Evolutionary conservation across 768 basidiomycete species (phyloP).

Genomic region (Cyclocybe cylindracea): DNA sequence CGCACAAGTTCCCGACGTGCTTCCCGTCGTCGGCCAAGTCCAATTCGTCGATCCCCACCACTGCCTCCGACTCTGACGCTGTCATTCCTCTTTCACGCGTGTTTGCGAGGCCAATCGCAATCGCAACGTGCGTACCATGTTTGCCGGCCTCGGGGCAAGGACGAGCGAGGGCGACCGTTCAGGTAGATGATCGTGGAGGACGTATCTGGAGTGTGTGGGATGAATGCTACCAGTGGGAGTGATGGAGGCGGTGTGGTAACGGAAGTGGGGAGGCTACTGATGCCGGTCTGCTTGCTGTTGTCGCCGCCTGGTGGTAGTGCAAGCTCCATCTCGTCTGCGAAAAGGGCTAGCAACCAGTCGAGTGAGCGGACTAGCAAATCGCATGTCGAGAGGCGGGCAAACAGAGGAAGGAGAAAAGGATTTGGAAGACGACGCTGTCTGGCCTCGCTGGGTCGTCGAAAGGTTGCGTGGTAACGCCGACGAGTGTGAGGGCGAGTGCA

Average conservation of each 20-base stretch:
- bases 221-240: too few relatives aligned
- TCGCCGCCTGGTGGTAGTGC: slow-evolving; percentile 8
- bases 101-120: neutral
- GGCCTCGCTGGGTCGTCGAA: neutral
- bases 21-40: too few relatives aligned
- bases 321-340: neutral
- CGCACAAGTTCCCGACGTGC: neutral
- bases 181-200: slow-evolving; percentile 12
- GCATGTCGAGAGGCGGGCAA: slow-evolving; percentile 5
- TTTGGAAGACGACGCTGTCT: slow-evolving; percentile 12
- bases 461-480: neutral
- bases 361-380: slow-evolving; percentile 4
- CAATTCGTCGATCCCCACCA: too few relatives aligned
- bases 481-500: neutral
- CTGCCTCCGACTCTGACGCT: too few relatives aligned
- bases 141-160: slow-evolving; percentile 22
- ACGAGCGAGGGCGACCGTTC: slow-evolving; percentile 16
- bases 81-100: too few relatives aligned
- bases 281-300: slow-evolving; percentile 13
- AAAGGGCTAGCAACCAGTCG: slow-evolving; percentile 1
- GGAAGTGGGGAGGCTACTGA: slow-evolving; percentile 21
- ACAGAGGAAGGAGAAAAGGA: slow-evolving; percentile 14
- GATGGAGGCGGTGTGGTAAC: slow-evolving; percentile 1
- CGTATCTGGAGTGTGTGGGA: neutral
- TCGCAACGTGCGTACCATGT: slow-evolving; percentile 14